These are phyloP conservation scores for Yamadazyma scolyti DNA, from an alignment of 805 yeast genomes.

Conservation along the genomic window DNA sequence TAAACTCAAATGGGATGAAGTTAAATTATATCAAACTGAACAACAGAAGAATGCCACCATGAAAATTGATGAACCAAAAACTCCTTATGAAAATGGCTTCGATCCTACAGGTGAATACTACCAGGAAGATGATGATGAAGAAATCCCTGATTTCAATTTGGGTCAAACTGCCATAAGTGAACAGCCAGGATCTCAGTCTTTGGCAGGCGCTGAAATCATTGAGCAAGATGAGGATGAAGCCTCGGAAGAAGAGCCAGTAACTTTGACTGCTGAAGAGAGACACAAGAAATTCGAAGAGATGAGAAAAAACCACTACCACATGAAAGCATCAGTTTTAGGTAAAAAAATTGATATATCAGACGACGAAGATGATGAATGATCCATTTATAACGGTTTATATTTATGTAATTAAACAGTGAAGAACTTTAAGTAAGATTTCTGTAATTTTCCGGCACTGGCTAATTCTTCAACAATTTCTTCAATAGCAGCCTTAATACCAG, in stretches of 20 bases:
- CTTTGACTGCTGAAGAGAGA: slow-evolving; percentile 52
- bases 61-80: slow-evolving; percentile 92
- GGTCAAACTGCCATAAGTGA: slow-evolving; percentile 42
- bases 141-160: slow-evolving; percentile 49
- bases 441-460: slow-evolving; percentile 51
- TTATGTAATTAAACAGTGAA: slow-evolving; percentile 22
- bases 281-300: slow-evolving; percentile 70
- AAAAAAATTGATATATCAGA: slow-evolving; percentile 24
- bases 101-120: slow-evolving; percentile 81
- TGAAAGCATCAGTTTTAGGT: slow-evolving; percentile 47
- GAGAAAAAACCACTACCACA: slow-evolving; percentile 77
- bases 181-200: slow-evolving; percentile 18
- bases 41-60: slow-evolving; percentile 68
- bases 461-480: slow-evolving; percentile 52
- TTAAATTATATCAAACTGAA: slow-evolving; percentile 69
- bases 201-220: slow-evolving; percentile 41
- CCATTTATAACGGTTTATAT: too few species aligned
- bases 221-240: slow-evolving; percentile 24
- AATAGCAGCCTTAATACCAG: slow-evolving; percentile 58
- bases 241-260: slow-evolving; percentile 34
- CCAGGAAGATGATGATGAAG: slow-evolving; percentile 58
- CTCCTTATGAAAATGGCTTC: slow-evolving; percentile 90
- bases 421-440: slow-evolving; percentile 52
- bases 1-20: slow-evolving; percentile 80
- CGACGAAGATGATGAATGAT: slow-evolving; percentile 18